Percentiles rank a stretch among this genome's conserved stretches.
These are phyloP conservation scores for Cutaneotrichosporon sp. DNA, from an alignment of 1,284 basidiomycete genomes.

Conservation along the genomic window DNA sequence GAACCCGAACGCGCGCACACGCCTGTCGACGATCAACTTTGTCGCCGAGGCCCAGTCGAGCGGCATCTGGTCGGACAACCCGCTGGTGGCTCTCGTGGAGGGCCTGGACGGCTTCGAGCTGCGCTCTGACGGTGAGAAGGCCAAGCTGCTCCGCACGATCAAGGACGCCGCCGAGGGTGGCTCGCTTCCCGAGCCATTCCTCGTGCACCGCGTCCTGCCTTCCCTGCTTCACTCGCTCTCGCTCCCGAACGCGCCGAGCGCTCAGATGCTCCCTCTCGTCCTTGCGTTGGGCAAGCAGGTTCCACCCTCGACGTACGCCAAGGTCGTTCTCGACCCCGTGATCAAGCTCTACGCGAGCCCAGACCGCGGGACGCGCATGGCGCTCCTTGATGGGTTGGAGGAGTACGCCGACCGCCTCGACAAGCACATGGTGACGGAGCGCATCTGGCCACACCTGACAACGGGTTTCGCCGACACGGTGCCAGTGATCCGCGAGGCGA, in stretches of 20 bases:
- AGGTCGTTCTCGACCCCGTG: conserved; percentile 71
- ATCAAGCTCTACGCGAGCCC: conserved; percentile 81
- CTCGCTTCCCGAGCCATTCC: conserved; percentile 84
- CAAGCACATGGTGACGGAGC: conserved; percentile 77
- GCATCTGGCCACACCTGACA: conserved; percentile 92
- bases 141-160: conserved; percentile 71
- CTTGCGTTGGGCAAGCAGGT: conserved; percentile 75
- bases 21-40: conserved; percentile 75
- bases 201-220: conserved; percentile 82
- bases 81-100: conserved; percentile 78
- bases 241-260: conserved; percentile 76
- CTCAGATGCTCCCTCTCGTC: conserved; percentile 77
- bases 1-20: conserved; percentile 78
- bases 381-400: conserved; percentile 79
- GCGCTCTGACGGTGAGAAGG: conserved; percentile 78
- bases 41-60: conserved; percentile 69
- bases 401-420: conserved; percentile 87
- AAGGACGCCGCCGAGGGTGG: conserved; percentile 67
- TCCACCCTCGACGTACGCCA: conserved; percentile 69
- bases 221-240: conserved; percentile 81
- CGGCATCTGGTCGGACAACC: conserved; percentile 85
- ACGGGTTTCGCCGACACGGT: conserved; percentile 95
- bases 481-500: conserved; percentile 89
- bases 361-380: conserved; percentile 92
- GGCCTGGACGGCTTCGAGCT: conserved; percentile 87